Evolutionary conservation across 208 protist genomes (phyloP), one percentile per base, ranked within the genome.

Genomic region (Trypanosoma cruzi): DNA sequence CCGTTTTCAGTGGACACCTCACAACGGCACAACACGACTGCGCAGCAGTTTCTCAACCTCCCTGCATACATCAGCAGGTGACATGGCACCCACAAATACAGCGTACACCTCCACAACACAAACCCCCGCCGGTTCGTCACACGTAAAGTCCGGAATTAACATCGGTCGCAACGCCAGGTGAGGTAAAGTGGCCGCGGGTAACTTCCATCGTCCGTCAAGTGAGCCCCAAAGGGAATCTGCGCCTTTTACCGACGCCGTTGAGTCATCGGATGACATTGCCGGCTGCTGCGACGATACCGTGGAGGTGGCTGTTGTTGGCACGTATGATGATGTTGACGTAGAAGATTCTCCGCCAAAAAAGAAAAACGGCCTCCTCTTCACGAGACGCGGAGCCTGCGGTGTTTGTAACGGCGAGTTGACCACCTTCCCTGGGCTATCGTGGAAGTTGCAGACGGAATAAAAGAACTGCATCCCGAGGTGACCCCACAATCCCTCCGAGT

Each of bases 391-490:
- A 22, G 31, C 28, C 29, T 4, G 58, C 22, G 58, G 13, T n/a
- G 29, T 22, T 4, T 29, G 29, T 49, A 5, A 13, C 11, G 46
- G 31, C 32, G 63, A n/a, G 0, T 34, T 14, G 2, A n/a, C 26
- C 20, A 28, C 34, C 36, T 1, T 28, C 31, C 49, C 20, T 5
- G 44, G 34, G 13, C 11, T 4, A 1, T n/a, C 31, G 26, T 52
- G 46, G 13, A 66, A 1, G 40, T 52, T 40, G 50, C 54, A 56
- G n/a, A 73, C 37, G 32, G 52, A 73, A 32, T 64, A 73, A 46
- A 73, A 73, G 55, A 73, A 73, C 44, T 73, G 68, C 68, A 73
- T 73, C 11, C 68, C 68, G 53, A 73, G 42, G 36, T 73, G 55
- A 7, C 68, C 68, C 68, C 68, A 73, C 1, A 73, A 36, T 36